Base-by-base conservation (phyloP, 2,329 filamentous ascomycete species). In the Diaporthe humulicola region DNA sequence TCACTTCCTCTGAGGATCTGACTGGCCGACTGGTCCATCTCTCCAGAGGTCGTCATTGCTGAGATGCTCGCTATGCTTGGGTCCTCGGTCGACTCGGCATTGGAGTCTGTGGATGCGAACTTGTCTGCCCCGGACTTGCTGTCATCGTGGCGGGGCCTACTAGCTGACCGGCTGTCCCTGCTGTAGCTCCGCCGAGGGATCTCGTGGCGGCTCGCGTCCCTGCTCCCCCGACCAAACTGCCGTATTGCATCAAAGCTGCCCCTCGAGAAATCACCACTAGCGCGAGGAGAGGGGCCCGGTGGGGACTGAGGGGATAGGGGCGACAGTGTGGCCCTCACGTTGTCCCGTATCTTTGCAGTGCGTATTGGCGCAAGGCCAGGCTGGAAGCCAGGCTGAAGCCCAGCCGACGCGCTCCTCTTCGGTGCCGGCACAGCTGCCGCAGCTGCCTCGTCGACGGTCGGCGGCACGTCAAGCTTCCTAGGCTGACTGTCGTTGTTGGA, bases 1-100 rank as follows among this genome's bases (percentile, higher is more conserved):
- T 97, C 95, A 78, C 95, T 98, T 45, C 94, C 92, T 71, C 91
- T 90, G 12, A 99, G 86, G 50, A 98, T 98, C 83, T 98, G 95
- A 81, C 96, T 98, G 3, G 94, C 96, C 4, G 96, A 97, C 64
- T 93, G 92, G 74, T 96, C 94, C 61, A 72, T n/a, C 56, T 96
- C 93, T 71, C 90, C 90, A 4, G 93, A 94, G 5, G 92, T 88
- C 2, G 93, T 88, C 42, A 93, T 86, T 3, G 92, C 94, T 1
- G 94, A 96, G 73, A 93, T 83, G 80, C 92, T 84, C 9, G 81
- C 80, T 74, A 81, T 81, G 75, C 82, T 95, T 0, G 92, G 93
- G 58, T 93, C 94, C 70, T 94, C 94, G 76, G 93, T 79, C 52
- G 93, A 95, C 78, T 93, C 93, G 7, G 92, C 89, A 76, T 93